Evolutionary conservation across 495 filamentous ascomycete species (phyloP).

Genomic region (Pseudomonodictys pantanalensis): DNA sequence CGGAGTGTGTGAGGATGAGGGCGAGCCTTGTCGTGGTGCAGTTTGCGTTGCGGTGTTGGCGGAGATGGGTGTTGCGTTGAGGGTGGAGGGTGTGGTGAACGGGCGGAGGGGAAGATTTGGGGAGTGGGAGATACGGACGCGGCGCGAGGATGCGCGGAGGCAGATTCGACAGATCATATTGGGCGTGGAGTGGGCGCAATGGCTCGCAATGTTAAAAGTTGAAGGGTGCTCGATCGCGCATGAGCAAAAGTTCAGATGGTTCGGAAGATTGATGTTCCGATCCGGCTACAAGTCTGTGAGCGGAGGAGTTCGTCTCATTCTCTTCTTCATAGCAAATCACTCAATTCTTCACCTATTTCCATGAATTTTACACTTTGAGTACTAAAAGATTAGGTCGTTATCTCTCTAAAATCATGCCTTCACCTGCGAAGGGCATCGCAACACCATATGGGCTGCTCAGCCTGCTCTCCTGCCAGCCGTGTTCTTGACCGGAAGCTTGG

Average conservation of each 20-base stretch:
- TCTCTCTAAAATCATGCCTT: no score
- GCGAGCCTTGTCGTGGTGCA: constrained; percentile 8
- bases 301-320: no score
- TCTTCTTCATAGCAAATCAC: not conserved
- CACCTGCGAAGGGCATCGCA: no score
- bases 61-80: constrained; percentile 15
- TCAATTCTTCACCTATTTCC: not conserved
- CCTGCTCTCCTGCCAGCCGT: no score
- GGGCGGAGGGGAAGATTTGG: not conserved
- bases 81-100: constrained; percentile 9
- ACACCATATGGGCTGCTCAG: no score
- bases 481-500: no score
- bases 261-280: not conserved
- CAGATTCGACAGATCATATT: constrained; percentile 37
- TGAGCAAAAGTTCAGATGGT: not conserved
- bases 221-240: not conserved
- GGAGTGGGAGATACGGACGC: no score
- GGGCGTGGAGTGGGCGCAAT: not conserved
- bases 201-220: not conserved
- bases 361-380: no score
- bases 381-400: no score
- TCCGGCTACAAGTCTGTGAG: not conserved
- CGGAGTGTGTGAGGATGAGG: constrained; percentile 13
- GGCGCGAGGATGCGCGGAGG: constrained; percentile 27
- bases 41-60: constrained; percentile 4